These are phyloP conservation scores for Corylus americana DNA, from an alignment of 306 rosid genomes.

Conservation along the genomic window DNA sequence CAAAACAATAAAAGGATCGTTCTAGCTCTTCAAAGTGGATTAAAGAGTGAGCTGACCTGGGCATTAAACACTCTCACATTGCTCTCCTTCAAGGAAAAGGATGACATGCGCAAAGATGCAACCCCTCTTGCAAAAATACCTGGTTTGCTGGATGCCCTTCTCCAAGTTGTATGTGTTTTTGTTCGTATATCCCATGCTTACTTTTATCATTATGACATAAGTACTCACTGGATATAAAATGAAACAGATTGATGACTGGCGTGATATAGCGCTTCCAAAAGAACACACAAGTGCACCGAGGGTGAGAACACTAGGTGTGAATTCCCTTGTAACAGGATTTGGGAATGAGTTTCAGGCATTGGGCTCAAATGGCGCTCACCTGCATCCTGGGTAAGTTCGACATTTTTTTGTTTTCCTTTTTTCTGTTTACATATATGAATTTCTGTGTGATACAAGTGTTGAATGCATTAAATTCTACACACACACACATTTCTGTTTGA, in stretches of 20 bases:
- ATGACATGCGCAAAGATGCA: conserved; percentile 83
- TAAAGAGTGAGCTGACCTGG: conserved; percentile 96
- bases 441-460: conserved; percentile 19
- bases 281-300: conserved; percentile 60
- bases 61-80: conserved; percentile 86
- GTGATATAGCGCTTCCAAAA: conserved; percentile 83
- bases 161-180: conserved; percentile 76
- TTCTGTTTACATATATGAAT: not conserved
- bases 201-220: conserved; percentile 6
- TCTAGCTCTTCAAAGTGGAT: conserved; percentile 92
- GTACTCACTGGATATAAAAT: conserved; percentile 9
- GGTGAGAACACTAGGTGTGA: conserved; percentile 71
- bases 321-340: conserved; percentile 77
- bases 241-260: conserved; percentile 95
- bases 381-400: conserved; percentile 56
- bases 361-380: conserved; percentile 54
- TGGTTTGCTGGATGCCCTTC: conserved; percentile 96
- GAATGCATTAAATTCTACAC: not conserved
- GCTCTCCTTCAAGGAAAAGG: conserved; percentile 94
- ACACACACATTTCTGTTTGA: not conserved
- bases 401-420: conserved; percentile 3
- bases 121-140: conserved; percentile 84
- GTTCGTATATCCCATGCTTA: conserved; percentile 1
- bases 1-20: conserved; percentile 95
- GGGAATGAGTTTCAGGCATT: conserved; percentile 72